Base-by-base conservation (phyloP, 2,329 filamentous ascomycete genomes). In the Fusarium denticulatum region DNA sequence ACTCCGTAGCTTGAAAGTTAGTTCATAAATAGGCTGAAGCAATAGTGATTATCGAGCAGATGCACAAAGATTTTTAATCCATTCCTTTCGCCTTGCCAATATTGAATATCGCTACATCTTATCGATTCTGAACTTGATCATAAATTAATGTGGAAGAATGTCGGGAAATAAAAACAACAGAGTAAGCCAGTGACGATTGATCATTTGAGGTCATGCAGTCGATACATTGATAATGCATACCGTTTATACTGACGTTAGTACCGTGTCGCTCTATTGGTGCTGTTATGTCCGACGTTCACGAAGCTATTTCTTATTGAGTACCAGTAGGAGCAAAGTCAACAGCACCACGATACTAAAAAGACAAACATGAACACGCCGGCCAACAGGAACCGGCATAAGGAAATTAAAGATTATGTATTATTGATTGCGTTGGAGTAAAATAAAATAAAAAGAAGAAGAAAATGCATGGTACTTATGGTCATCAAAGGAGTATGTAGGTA, bases 41-140 rank as follows among this genome's bases (percentile, higher is more conserved):
- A 68, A 69, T 63, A 72, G 42, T 36, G 62, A 68, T 74, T 43
- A 39, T 46, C 59, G 12, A 64, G 71, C 73, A 56, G 71, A 67
- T 57, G 39, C 59, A 39, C 45, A 26, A 30, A 40, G 58, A 40
- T 71, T 68, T 49, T 43, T 34, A 34, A 39, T 53, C n/a, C 39
- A 45, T 50, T 36, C 34, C 22, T 37, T 37, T 30, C 20, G 28
- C 26, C 26, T 30, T 28, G 36, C 24, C 26, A 46, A 43, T 40
- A 8, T 28, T 20, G 15, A 36, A 26, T n/a, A 32, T 57, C 24
- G 11, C 26, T 47, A 34, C n/a, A 22, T 32, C 34, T n/a, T 45
- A 26, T 34, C n/a, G 26, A 30, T 40, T 22, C 40, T 20, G 20
- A 40, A 22, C 34, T 18, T 40, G 20, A 40, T 18, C 24, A 39